phyloP scores from a whole-genome alignment of 768 basidiomycete genomes.

The Suillus occidentalis region DNA sequence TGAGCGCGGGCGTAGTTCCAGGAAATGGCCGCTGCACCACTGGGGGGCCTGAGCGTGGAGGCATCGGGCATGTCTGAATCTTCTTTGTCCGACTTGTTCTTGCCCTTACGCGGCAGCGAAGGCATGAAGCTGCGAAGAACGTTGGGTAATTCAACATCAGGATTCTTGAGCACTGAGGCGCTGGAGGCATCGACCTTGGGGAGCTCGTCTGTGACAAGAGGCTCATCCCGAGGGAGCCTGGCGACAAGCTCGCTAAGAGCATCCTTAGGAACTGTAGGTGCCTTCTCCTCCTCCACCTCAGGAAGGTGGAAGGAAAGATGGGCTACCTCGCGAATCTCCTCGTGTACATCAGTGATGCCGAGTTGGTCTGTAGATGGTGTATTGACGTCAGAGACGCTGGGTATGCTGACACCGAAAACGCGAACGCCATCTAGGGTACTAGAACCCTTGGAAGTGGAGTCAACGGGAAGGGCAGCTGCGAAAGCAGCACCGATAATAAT shows the following conservation, averaged over 20 bases:
- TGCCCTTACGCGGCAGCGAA: background rate
- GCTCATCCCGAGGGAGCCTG: background rate
- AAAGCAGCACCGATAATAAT: constrained; percentile 3
- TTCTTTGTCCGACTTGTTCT: background rate
- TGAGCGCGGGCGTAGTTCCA: background rate
- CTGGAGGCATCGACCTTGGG: background rate
- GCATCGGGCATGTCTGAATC: background rate
- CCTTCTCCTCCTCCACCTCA: background rate
- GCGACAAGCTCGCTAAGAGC: background rate
- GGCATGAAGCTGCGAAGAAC: background rate
- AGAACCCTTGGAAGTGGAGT: background rate
- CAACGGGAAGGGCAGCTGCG: background rate
- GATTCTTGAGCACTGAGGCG: no score
- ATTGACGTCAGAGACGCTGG: background rate
- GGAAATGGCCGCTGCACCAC: background rate
- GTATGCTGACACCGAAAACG: background rate
- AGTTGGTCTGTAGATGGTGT: background rate
- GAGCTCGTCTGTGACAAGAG: background rate
- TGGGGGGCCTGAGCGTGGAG: background rate
- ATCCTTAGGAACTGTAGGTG: background rate
- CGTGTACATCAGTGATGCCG: background rate
- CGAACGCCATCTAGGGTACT: background rate
- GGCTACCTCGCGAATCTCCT: background rate
- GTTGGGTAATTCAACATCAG: background rate
- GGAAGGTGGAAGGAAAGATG: background rate